Percentiles rank a stretch among this genome's conserved stretches.
Conservation (phyloP, 2,329 filamentous ascomycete species). For the Leptographium wingfieldii region DNA sequence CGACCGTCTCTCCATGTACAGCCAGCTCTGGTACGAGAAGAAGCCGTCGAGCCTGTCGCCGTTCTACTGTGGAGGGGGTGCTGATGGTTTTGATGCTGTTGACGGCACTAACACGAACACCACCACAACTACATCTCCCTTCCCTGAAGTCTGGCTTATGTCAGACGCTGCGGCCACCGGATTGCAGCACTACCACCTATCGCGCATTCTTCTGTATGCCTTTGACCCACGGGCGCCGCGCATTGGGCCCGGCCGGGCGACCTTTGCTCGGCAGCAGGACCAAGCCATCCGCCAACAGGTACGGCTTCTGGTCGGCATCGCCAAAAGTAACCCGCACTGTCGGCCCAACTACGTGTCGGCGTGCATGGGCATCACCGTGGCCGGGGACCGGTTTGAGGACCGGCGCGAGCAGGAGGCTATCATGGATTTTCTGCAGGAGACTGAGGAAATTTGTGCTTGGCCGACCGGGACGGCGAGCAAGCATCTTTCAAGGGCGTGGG, state of each 20-base stretch:
- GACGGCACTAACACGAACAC: neutral
- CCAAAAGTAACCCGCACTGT: neutral
- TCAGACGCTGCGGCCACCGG: neutral
- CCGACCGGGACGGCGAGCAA: neutral
- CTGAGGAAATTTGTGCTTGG: neutral
- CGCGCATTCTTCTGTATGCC: neutral
- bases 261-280: neutral
- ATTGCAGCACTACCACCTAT: neutral
- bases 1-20: neutral
- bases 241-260: neutral
- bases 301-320: neutral
- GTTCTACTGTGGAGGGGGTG: neutral
- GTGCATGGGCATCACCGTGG: slow-evolving; percentile 1
- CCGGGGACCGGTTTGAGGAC: slow-evolving; percentile 1
- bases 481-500: neutral
- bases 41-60: neutral
- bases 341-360: neutral
- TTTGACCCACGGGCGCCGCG: slow-evolving; percentile 2
- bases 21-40: neutral
- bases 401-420: neutral
- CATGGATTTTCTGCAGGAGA: neutral
- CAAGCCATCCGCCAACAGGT: neutral
- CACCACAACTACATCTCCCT: neutral
- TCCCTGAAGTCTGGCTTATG: slow-evolving; percentile 2
- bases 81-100: neutral